Base-by-base conservation (phyloP, 2,329 filamentous ascomycete genomes). In the Stachybotrys chartarum region DNA sequence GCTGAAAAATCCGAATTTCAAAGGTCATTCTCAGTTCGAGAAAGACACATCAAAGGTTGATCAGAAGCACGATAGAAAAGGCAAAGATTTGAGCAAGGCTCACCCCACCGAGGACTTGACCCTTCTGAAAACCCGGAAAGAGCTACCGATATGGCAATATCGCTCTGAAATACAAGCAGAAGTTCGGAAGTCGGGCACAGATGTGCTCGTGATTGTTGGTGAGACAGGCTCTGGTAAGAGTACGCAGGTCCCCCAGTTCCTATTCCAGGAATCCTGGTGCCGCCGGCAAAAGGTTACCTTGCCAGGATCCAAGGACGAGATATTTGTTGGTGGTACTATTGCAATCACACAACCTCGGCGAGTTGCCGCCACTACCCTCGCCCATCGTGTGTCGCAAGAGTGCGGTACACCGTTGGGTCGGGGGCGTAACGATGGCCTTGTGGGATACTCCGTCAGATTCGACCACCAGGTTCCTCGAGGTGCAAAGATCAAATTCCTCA, bases 161-260 rank as follows among this genome's bases (percentile, higher is more conserved):
- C 83, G 83, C 51, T 76, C 85, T 39, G 80, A 86, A 30, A 95
- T 97, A 52, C 83, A 84, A 42, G 66, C 77, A 16, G 77, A 82
- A 2, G 73, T 96, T 7, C 75, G 76, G 12, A 64, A 67, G 6
- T 52, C 60, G 16, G 73, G 82, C 39, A 85, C 83, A 58, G 83
- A 95, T 64, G 83, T 96, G 1, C 81, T 99, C 53, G 79, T 99
- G 0, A 75, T 99, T 14, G 87, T 94, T 3, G 93, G 93, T 74
- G 93, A 97, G 70, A 99, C 94, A 0, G 94, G 94, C 68, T 96
- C 90, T 14, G 94, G 94, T 68, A 99, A 99, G 74, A 95, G 90
- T 75, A 99, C 94, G 0, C 94, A 99, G 71, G 86, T 97, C 0
- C 93, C 94, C 0, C 94, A 97, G 66, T 97, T 96, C 59, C 75